Conservation (phyloP, 2,329 filamentous ascomycete genomes). For the Colletotrichum brevisporum region DNA sequence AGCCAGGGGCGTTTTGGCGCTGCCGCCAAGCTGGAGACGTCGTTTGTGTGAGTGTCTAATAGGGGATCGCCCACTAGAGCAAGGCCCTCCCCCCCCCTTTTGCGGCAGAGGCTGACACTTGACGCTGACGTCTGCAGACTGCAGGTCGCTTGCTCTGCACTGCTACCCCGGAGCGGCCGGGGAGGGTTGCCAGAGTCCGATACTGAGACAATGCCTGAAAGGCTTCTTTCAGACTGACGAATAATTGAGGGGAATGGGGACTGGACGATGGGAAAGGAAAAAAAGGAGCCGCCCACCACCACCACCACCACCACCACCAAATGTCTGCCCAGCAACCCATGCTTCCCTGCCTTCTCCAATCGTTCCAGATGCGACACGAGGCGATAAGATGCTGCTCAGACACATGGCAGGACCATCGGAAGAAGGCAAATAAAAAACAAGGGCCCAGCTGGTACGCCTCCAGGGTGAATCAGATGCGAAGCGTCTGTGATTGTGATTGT, state of each 20-base stretch:
- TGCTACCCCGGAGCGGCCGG: neutral
- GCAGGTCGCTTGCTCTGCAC: neutral
- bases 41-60: slow-evolving; percentile 13
- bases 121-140: neutral
- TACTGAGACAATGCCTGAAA: slow-evolving; percentile 27
- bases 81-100: neutral
- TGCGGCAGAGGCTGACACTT: slow-evolving; percentile 23
- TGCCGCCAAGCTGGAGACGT: slow-evolving; percentile 37
- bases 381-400: neutral
- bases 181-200: neutral
- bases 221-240: slow-evolving; percentile 7
- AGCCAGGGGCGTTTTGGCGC: slow-evolving; percentile 35
- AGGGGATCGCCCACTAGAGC: slow-evolving; percentile 19
- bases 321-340: neutral
- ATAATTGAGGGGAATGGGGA: too few species aligned
- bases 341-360: neutral
- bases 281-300: too few species aligned
- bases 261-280: too few species aligned
- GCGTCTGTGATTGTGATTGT: neutral
- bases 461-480: neutral
- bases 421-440: neutral
- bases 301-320: neutral
- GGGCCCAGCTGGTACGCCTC: neutral
- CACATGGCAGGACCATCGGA: neutral
- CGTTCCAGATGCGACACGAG: neutral